Evolutionary conservation across 306 rosid genomes (phyloP), one percentile per base, ranked within the genome.

Genomic region (Delonix regia): DNA sequence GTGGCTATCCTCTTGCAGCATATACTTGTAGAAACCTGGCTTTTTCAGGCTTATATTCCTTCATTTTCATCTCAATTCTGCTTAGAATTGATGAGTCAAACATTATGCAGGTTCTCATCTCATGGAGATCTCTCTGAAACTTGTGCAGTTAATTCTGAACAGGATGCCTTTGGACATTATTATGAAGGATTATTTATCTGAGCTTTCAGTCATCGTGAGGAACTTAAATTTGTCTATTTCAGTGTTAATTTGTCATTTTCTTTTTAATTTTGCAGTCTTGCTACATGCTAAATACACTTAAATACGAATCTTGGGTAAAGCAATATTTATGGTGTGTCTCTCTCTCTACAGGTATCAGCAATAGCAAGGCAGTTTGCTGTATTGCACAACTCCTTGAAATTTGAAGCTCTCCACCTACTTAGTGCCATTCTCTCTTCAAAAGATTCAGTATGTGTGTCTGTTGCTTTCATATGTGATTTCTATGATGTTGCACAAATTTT

Each of bases 341-440:
- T 36, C 24, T 61, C 42, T 72, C 56, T 64, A 22, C 81, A 95
- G 99, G 95, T 92, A 79, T 85, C 84, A 18, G 71, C 71, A 83
- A 63, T 88, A 69, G 89, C 97, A 65, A 88, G 86, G 85, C 97
- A 83, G 81, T 95, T 92, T 86, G 89, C 97, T 48, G 81, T 91
- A 71, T 83, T 88, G 81, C 99, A 95, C 61, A 89, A 80, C 74
- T 86, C 91, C 81, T 71, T 83, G 80, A 95, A 95, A 81, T 95
- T 95, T 39, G 94, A 95, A 81, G 91, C 91, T 49, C 90, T 95
- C 68, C 95, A 88, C 81, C 81, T 95, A 49, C 90, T 95, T 48
- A 82, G 89, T 74, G 86, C 86, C 44, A 81, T 91, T 62, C 67
- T 95, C 67, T 86, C 90, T 27, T 85, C 92, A 68, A 83, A 91